Percentiles rank a stretch among this genome's conserved stretches.
Conservation (phyloP, 148 eudicot genomes). For the Dysphania ambrosioides region DNA sequence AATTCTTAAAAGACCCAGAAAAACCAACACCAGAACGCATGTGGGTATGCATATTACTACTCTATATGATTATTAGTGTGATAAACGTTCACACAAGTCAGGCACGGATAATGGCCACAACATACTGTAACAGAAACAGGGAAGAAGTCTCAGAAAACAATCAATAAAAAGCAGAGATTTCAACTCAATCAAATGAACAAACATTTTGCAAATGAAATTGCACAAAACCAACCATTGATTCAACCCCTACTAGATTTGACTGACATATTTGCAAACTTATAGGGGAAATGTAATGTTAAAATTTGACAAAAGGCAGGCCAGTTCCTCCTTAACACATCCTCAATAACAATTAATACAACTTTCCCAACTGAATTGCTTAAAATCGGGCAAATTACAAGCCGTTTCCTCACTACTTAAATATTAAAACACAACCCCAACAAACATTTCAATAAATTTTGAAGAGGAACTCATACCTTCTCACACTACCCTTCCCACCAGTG, state of each 20-base stretch:
- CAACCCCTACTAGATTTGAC: neutral
- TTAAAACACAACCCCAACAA: neutral
- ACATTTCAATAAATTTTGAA: neutral
- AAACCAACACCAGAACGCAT: too few species aligned
- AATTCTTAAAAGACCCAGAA: neutral
- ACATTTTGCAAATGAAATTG: neutral
- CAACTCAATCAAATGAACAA: neutral
- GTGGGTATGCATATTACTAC: neutral
- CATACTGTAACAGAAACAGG: neutral
- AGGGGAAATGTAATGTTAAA: too few species aligned
- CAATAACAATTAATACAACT: neutral
- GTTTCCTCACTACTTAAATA: neutral
- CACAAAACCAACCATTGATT: neutral
- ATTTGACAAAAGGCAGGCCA: too few species aligned
- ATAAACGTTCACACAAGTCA: neutral
- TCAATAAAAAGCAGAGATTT: neutral
- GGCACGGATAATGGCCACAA: neutral
- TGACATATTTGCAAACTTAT: neutral
- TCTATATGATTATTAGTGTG: neutral
- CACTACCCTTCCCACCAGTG: slow-evolving; percentile 77
- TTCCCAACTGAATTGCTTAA: too few species aligned
- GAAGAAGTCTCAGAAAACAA: too few species aligned
- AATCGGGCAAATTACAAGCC: too few species aligned
- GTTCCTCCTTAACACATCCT: neutral
- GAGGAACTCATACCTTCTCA: slow-evolving; percentile 48